Percentiles rank a stretch among this genome's conserved stretches.
These are phyloP conservation scores for Didymella pinodella DNA, from an alignment of 2,329 filamentous ascomycete genomes.

Conservation along the genomic window DNA sequence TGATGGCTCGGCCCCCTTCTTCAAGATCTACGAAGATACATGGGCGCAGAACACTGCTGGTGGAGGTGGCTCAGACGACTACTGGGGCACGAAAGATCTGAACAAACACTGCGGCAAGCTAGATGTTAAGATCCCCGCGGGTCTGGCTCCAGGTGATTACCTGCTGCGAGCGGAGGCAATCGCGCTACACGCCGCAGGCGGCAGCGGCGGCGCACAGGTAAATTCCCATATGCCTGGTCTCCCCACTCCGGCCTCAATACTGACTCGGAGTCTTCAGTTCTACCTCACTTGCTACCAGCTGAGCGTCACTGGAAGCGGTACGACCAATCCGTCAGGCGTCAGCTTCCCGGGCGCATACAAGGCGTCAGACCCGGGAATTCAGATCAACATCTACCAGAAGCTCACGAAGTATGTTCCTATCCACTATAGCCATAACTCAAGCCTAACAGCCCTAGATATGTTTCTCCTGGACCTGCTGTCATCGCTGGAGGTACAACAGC, in stretches of 20 bases:
- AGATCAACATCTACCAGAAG: conserved; percentile 66
- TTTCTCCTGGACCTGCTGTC: conserved; percentile 60
- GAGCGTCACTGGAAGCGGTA: conserved; percentile 64
- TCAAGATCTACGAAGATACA: conserved; percentile 65
- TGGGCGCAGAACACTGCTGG: conserved; percentile 57
- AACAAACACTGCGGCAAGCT: conserved; percentile 59
- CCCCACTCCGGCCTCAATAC: background rate
- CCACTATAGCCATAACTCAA: too few relatives aligned
- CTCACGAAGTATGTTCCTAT: conserved; percentile 57
- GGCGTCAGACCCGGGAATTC: conserved; percentile 64
- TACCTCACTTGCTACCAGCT: conserved; percentile 65
- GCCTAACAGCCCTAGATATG: background rate
- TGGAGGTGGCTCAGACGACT: conserved; percentile 53
- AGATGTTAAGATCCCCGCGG: conserved; percentile 61
- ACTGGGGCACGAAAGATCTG: conserved; percentile 60
- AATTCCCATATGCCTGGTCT: background rate
- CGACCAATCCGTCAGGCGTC: conserved; percentile 56
- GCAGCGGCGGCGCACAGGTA: conserved; percentile 50
- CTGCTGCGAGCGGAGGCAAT: conserved; percentile 62
- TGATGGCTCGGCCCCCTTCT: conserved; percentile 60
- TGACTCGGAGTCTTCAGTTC: conserved; percentile 40
- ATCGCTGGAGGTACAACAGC: conserved; percentile 41
- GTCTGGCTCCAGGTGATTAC: conserved; percentile 65
- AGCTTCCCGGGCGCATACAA: conserved; percentile 65
- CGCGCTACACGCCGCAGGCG: conserved; percentile 63